Evolutionary conservation across 805 yeast species (phyloP).

Genomic region (Yarrowia divulgata): DNA sequence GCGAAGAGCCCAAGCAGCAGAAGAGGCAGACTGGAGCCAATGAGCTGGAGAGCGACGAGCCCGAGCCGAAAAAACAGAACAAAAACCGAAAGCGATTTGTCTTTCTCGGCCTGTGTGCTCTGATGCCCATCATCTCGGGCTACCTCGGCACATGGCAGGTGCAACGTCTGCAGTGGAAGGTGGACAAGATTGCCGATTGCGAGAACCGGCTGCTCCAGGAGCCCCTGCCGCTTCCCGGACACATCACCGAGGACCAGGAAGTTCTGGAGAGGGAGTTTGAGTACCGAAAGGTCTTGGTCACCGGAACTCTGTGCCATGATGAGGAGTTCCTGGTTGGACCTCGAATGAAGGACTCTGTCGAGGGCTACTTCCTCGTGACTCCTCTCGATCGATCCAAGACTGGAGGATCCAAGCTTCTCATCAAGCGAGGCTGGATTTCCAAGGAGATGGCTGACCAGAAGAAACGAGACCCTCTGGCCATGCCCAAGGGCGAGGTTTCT

Average conservation of each 20-base stretch:
- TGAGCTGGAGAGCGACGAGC: conserved; percentile 36
- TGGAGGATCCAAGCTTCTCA: conserved; percentile 74
- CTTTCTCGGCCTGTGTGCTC: conserved; percentile 55
- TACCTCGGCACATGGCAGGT: conserved; percentile 95
- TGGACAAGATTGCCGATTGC: conserved; percentile 76
- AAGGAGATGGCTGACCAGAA: conserved; percentile 65
- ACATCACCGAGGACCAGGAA: conserved; percentile 60
- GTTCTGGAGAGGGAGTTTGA: conserved; percentile 69
- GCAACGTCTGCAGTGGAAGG: conserved; percentile 85
- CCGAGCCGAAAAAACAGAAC: conserved; percentile 29
- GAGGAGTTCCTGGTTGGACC: conserved; percentile 95
- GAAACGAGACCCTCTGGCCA: conserved; percentile 64
- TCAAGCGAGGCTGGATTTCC: conserved; percentile 92
- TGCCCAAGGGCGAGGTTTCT: conserved; percentile 75
- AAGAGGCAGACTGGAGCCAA: conserved; percentile 30
- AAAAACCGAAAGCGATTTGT: conserved; percentile 47
- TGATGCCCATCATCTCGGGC: conserved; percentile 89
- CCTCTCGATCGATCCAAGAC: conserved; percentile 68
- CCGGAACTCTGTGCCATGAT: conserved; percentile 81
- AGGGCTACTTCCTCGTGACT: conserved; percentile 81
- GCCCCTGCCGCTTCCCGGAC: conserved; percentile 71
- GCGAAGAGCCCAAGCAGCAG: conserved; percentile 22
- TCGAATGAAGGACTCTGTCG: conserved; percentile 69
- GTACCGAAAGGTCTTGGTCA: conserved; percentile 76
- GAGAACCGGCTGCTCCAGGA: conserved; percentile 81